Evolutionary conservation across 106 monocot genomes (phyloP).

Genomic region (Cymbidium sinense): DNA sequence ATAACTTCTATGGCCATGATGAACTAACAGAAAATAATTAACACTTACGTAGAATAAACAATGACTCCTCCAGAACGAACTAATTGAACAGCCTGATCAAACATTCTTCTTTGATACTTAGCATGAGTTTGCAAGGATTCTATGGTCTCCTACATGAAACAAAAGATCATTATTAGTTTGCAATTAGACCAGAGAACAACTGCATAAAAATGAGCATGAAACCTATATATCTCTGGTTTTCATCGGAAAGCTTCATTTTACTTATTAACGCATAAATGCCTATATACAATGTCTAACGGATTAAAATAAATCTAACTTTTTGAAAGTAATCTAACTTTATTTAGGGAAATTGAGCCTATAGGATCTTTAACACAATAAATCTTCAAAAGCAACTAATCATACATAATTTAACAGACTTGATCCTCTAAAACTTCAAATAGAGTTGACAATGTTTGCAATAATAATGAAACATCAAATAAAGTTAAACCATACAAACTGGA

Average conservation of each 20-base stretch:
- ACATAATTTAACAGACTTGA: too few relatives aligned
- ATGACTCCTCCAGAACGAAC: constrained; percentile 88
- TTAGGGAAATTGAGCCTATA: too few relatives aligned
- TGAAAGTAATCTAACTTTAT: too few relatives aligned
- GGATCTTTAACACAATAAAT: too few relatives aligned
- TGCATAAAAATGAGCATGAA: not conserved
- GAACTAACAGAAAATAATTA: not conserved
- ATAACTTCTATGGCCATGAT: not conserved
- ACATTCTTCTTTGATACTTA: constrained; percentile 78
- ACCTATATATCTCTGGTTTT: not conserved
- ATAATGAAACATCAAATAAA: too few relatives aligned
- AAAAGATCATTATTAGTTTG: not conserved
- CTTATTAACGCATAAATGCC: not conserved
- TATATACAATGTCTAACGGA: too few relatives aligned
- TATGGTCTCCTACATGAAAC: constrained; percentile 57
- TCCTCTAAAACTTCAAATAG: too few relatives aligned
- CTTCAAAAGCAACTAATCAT: too few relatives aligned
- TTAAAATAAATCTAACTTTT: too few relatives aligned
- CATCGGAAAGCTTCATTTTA: not conserved
- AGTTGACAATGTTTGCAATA: too few relatives aligned
- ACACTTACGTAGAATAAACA: constrained; percentile 93
- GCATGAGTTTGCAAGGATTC: constrained; percentile 66
- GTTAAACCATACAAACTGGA: too few relatives aligned
- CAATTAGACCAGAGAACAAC: not conserved
- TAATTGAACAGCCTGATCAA: constrained; percentile 91